Evolutionary conservation across 2,329 filamentous ascomycete genomes (phyloP), one percentile per base, ranked within the genome.

Genomic region (Monosporascus cannonballus): DNA sequence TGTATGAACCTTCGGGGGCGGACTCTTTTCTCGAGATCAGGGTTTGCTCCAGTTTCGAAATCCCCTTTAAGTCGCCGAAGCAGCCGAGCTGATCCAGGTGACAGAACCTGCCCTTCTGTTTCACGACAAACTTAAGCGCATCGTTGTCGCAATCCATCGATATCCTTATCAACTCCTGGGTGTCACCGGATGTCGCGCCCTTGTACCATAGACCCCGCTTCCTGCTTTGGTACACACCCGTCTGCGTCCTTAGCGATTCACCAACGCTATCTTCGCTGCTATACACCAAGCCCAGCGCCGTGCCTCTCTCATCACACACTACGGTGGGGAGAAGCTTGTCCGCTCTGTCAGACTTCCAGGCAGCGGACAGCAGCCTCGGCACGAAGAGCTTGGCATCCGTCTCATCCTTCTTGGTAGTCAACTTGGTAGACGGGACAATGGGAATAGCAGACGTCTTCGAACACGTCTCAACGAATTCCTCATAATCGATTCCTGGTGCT

Each of bases 161-260:
- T 59, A 99, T 81, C 53, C 85, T 85, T 22, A 97, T 77, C 49
- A 99, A 78, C 69, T 96, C 86, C 70, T 99, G 94, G 14, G 89
- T 90, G 68, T 97, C 92, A 15, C 94, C 94, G 51, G 93, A 97
- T 8, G 88, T 94, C 50, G 92, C 89, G 6, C 94, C 94, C 75
- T 99, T 99, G 71, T 96, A 87, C 94, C 94, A 99, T 27, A 99
- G 73, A 0, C 94, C 94, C 45, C 94, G 83, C 76, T 96, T 97
- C 50, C 94, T 82, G 74, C 93, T 97, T 72, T 96, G 91, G 69
- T 99, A 99, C 38, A 97, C 93, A 34, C 94, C 92, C 0, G 76
- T 77, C 62, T 79, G 76, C 6, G 90, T 96, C 64, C 83, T 83
- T 55, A 99, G 69, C 38, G 93, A 93, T 73, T 96, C 93, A 8